Conservation (phyloP, 768 basidiomycete genomes). For the Ramaria sp. region DNA sequence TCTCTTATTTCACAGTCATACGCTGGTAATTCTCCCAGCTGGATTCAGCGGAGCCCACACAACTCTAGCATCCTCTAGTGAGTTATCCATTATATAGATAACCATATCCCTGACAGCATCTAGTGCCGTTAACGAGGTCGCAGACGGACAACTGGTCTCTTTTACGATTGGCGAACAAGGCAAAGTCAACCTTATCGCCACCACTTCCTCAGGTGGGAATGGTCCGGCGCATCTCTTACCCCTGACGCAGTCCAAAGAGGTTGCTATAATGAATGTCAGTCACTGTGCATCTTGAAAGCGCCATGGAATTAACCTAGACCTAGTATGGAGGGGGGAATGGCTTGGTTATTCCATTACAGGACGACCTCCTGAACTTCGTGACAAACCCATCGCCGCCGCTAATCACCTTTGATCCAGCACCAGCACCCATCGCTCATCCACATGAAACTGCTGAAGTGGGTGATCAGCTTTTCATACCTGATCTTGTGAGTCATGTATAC, state of each 20-base stretch:
- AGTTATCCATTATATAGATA: background rate
- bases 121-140: conserved; percentile 52
- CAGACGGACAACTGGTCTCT: conserved; percentile 37
- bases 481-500: conserved; percentile 35
- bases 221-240: conserved; percentile 40
- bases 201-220: conserved; percentile 37
- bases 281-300: background rate
- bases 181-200: conserved; percentile 31
- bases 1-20: background rate
- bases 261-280: conserved; percentile 49
- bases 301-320: background rate
- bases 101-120: background rate
- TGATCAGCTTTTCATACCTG: conserved; percentile 50
- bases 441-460: conserved; percentile 53
- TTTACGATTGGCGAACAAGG: conserved; percentile 40
- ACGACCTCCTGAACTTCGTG: conserved; percentile 24
- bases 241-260: conserved; percentile 38
- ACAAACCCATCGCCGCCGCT: conserved; percentile 21
- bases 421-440: conserved; percentile 37
- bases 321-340: conserved; percentile 49
- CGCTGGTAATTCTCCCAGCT: background rate
- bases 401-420: conserved; percentile 41
- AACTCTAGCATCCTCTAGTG: conserved; percentile 5
- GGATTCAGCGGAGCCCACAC: background rate
- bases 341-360: conserved; percentile 35